phyloP scores from a whole-genome alignment of 805 yeast genomes.

The Candida sphagnicola region DNA sequence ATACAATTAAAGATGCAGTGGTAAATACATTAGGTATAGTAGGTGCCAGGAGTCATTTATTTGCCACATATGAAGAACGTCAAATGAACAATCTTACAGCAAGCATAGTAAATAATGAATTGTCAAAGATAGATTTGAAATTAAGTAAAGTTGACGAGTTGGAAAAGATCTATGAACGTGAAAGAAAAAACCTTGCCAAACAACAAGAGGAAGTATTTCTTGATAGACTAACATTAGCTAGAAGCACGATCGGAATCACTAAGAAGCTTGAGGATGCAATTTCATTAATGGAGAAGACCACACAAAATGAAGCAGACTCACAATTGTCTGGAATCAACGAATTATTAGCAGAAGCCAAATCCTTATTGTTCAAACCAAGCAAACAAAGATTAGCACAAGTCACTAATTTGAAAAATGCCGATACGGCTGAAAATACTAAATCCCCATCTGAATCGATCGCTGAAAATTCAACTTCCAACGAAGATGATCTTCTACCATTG shows the following conservation, averaged over 20 bases:
- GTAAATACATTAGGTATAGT: constrained; percentile 68
- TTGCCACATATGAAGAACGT: constrained; percentile 77
- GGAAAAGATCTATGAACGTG: constrained; percentile 63
- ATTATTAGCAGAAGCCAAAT: constrained; percentile 28
- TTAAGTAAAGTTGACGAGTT: constrained; percentile 53
- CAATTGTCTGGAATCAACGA: constrained; percentile 9
- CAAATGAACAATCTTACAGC: constrained; percentile 61
- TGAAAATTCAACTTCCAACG: constrained; percentile 7
- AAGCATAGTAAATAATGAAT: constrained; percentile 56
- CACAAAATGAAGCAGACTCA: constrained; percentile 7
- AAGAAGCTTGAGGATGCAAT: constrained; percentile 41
- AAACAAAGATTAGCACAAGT: constrained; percentile 19
- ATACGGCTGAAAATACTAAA: constrained; percentile 5
- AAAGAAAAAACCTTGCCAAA: constrained; percentile 53
- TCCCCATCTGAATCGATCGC: constrained; percentile 7
- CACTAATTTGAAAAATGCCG: constrained; percentile 6
- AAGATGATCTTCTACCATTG: constrained; percentile 25
- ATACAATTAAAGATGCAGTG: constrained; percentile 56
- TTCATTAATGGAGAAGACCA: constrained; percentile 10
- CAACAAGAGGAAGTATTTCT: constrained; percentile 66
- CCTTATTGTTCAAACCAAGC: constrained; percentile 30
- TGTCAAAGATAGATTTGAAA: constrained; percentile 63
- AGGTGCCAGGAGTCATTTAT: constrained; percentile 75
- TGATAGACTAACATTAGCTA: constrained; percentile 64
- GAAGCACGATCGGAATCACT: constrained; percentile 49